phyloP scores from a whole-genome alignment of 2,329 filamentous ascomycete genomes.

The Ceratocystis huliohia region DNA sequence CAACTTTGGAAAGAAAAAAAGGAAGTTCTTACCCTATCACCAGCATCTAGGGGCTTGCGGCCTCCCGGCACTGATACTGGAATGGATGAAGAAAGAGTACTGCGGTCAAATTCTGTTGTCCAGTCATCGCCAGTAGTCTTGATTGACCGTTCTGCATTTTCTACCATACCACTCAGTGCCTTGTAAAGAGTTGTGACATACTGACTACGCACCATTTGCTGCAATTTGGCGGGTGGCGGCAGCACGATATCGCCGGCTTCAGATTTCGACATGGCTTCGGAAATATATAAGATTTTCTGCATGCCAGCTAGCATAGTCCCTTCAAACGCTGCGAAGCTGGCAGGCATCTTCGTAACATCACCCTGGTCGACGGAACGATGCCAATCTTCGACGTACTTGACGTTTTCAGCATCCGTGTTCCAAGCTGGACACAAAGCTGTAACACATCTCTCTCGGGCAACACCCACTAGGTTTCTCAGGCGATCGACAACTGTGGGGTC shows the following conservation, averaged over 20 bases:
- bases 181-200: conserved; percentile 94
- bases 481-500: conserved; percentile 52
- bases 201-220: conserved; percentile 81
- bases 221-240: conserved; percentile 71
- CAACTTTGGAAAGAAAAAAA: not conserved
- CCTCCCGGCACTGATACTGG: conserved; percentile 24
- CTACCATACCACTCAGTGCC: conserved; percentile 86
- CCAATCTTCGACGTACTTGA: conserved; percentile 91
- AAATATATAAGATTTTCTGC: conserved; percentile 91
- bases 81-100: conserved; percentile 18
- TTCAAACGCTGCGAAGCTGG: conserved; percentile 75
- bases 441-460: conserved; percentile 71
- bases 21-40: conserved; percentile 39
- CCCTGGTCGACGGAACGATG: conserved; percentile 65
- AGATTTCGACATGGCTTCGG: conserved; percentile 66
- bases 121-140: conserved; percentile 52
- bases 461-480: conserved; percentile 61
- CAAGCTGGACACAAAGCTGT: conserved; percentile 78
- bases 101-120: conserved; percentile 36
- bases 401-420: conserved; percentile 86
- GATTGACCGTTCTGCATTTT: conserved; percentile 73
- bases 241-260: conserved; percentile 65
- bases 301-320: conserved; percentile 68
- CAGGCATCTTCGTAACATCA: conserved; percentile 84
- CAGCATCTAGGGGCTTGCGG: conserved; percentile 40